phyloP scores from a whole-genome alignment of 768 basidiomycete genomes.

The Lactifluus hygrophoroides region DNA sequence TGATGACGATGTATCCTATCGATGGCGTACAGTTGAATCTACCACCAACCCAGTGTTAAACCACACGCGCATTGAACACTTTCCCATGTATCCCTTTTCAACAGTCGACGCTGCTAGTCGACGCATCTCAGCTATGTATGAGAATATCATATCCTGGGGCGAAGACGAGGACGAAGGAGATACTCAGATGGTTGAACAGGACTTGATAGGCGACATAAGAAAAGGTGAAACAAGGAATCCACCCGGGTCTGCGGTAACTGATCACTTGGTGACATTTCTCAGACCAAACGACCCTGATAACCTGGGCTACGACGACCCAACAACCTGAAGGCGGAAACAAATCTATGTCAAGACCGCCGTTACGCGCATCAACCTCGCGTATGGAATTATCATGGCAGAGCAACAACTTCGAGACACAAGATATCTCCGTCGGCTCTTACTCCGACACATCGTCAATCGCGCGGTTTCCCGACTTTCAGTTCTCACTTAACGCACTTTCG shows the following conservation, averaged over 20 bases:
- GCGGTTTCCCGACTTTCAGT: slow-evolving; percentile 66
- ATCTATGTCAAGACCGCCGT: not conserved
- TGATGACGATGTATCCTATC: slow-evolving; percentile 29
- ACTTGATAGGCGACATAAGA: not conserved
- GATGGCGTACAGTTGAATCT: slow-evolving; percentile 42
- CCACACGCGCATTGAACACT: slow-evolving; percentile 19
- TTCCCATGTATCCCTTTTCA: slow-evolving; percentile 28
- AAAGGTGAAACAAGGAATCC: not conserved
- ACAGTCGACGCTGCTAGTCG: slow-evolving; percentile 58
- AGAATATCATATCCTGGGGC: slow-evolving; percentile 62
- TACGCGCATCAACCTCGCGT: slow-evolving; percentile 16
- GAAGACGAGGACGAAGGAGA: slow-evolving; percentile 24
- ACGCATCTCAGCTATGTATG: slow-evolving; percentile 62
- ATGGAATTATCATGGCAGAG: not conserved
- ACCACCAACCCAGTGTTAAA: slow-evolving; percentile 1
- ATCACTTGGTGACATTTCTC: not conserved
- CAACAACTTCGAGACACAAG: slow-evolving; percentile 13
- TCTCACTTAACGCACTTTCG: slow-evolving; percentile 53
- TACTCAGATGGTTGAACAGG: slow-evolving; percentile 1
- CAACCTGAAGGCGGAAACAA: slow-evolving; percentile 1
- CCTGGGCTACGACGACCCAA: slow-evolving; percentile 14
- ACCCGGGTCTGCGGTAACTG: too few species aligned
- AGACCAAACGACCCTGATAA: slow-evolving; percentile 12
- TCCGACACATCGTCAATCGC: slow-evolving; percentile 66
- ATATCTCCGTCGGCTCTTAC: slow-evolving; percentile 37